A percentile compares a stretch with the other conserved stretches of the same genome.
Conservation (phyloP, 1,139 yeast genomes). For the Hansenula sp. region DNA sequence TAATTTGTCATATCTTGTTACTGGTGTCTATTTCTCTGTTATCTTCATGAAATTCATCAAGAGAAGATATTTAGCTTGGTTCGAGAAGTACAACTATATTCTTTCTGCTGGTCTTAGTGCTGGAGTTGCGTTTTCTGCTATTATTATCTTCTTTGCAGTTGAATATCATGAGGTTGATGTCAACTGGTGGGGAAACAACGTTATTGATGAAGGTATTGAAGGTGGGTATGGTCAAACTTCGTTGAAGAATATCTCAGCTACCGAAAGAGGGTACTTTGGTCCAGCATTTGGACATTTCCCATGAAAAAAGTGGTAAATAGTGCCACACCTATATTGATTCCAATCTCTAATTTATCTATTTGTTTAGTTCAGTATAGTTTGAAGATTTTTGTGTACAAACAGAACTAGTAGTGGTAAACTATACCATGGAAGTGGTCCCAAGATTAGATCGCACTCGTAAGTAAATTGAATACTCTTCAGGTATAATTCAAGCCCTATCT, state of each 20-base stretch:
- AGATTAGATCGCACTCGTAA: too few relatives aligned
- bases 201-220: constrained; percentile 30
- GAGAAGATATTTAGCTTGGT: constrained; percentile 47
- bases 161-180: constrained; percentile 37
- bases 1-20: constrained; percentile 49
- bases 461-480: too few relatives aligned
- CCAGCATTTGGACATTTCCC: constrained; percentile 37
- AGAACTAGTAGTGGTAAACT: too few relatives aligned
- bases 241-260: constrained; percentile 21
- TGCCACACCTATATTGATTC: too few relatives aligned
- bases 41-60: constrained; percentile 51
- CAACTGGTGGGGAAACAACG: constrained; percentile 60
- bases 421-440: too few relatives aligned
- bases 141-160: constrained; percentile 51
- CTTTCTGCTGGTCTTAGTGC: constrained; percentile 53
- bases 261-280: constrained; percentile 44
- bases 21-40: constrained; percentile 44
- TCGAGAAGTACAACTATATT: constrained; percentile 64
- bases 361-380: background rate
- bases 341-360: too few relatives aligned
- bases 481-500: too few relatives aligned
- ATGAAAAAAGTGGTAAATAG: constrained; percentile 7
- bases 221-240: constrained; percentile 31
- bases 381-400: too few relatives aligned
- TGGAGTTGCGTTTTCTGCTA: constrained; percentile 55